Conservation (phyloP, 2,329 filamentous ascomycete genomes). For the Trichoderma sp. region DNA sequence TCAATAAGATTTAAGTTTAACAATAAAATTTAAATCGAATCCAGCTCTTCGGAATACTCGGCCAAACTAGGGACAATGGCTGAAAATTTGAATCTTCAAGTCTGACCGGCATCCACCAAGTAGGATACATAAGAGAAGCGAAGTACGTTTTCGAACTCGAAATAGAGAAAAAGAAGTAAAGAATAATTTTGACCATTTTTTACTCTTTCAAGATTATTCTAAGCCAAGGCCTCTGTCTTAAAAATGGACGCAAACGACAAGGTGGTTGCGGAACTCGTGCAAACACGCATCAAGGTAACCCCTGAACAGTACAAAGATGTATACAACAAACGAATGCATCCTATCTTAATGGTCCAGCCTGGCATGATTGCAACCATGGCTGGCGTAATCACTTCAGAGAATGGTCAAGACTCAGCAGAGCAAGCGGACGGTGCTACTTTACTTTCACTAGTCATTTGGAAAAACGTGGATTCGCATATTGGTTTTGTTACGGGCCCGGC, state of each 20-base stretch:
- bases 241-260: background rate
- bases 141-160: background rate
- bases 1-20: background rate
- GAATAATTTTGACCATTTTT: no score
- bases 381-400: background rate
- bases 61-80: background rate
- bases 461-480: background rate
- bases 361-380: background rate
- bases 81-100: background rate
- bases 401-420: background rate
- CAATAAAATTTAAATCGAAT: background rate
- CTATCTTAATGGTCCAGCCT: background rate
- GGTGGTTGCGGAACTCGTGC: slow-evolving; percentile 7
- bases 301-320: background rate
- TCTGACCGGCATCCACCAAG: background rate
- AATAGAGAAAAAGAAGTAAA: background rate
- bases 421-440: background rate
- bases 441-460: slow-evolving; percentile 1
- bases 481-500: background rate
- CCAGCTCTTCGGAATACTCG: background rate
- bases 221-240: background rate
- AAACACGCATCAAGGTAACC: background rate
- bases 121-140: background rate
- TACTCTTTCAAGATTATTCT: background rate
- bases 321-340: background rate